Base-by-base conservation (phyloP, 345 rosid species). In the Ceriops tagal region DNA sequence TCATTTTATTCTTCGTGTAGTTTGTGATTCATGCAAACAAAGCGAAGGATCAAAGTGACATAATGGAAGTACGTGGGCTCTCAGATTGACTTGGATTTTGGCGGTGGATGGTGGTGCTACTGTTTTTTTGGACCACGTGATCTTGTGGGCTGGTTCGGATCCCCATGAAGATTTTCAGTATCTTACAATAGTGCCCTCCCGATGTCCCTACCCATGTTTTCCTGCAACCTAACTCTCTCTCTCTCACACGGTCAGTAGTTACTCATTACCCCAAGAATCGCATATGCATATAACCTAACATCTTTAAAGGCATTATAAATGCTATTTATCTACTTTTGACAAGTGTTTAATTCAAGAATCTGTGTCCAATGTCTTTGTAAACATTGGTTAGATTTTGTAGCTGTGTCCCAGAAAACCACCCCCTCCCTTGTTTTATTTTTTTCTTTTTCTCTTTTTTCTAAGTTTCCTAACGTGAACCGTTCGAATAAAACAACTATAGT, bases 101-200 rank as follows among this genome's bases (percentile, higher is more conserved):
- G 53, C 59, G 74, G 73, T 69, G 77, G 62, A 19, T 22, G 65
- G 39, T 3, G 39, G 30, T 47, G 67, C 32, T 58, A 28, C 60
- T 22, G 9, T 20, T 16, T 39, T 32, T 59, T 11, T 5, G 75
- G 79, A 65, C 69, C 82, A 68, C 79, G 77, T 68, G 80, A 82
- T 82, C 77, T 63, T 51, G 68, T 79, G 58, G 75, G 78, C 28
- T 65, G 80, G 78, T 61, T 80, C 80, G 47, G 78, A 87, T 87
- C 87, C 83, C 88, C 46, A 80, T 65, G 22, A 81, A 87, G 86
- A 85, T 85, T 70, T 74, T 46, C 68, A 67, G 74, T 73, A 84
- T 87, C 88, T 80, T 24, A 10, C 64, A 49, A 18, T 65, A 31
- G 75, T 71, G 59, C 67, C 60, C 69, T 53, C 63, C 3, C 53